Conservation (phyloP, 371 early-diverging fungal genomes). For the Mortierella sp. region DNA sequence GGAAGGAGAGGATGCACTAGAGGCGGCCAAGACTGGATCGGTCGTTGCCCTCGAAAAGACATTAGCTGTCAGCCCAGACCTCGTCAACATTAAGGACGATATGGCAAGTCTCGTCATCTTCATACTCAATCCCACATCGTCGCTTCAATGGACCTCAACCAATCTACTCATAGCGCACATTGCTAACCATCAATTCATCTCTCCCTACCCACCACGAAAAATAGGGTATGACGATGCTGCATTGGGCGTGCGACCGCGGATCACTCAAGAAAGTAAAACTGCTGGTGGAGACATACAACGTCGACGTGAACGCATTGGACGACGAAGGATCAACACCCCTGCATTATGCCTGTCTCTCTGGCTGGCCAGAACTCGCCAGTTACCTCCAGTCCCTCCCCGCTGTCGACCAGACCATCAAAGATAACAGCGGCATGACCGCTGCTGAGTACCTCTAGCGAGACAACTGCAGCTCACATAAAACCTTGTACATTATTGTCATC, state of each 20-base stretch:
- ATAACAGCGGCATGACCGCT: slow-evolving; percentile 44
- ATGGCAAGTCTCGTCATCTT: slow-evolving; percentile 9
- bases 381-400: slow-evolving; percentile 32
- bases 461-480: neutral
- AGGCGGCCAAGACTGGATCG: slow-evolving; percentile 32
- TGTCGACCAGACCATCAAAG: slow-evolving; percentile 35
- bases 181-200: neutral
- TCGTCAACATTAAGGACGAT: slow-evolving; percentile 31
- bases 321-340: slow-evolving; percentile 79
- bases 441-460: slow-evolving; percentile 36
- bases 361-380: slow-evolving; percentile 27
- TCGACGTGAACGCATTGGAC: slow-evolving; percentile 67
- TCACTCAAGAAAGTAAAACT: slow-evolving; percentile 40
- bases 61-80: slow-evolving; percentile 19
- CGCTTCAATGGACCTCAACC: neutral
- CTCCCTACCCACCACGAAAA: neutral
- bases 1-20: slow-evolving; percentile 29
- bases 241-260: slow-evolving; percentile 56
- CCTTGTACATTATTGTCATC: neutral
- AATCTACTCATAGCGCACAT: neutral
- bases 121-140: neutral
- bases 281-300: slow-evolving; percentile 32
- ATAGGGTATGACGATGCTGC: slow-evolving; percentile 51
- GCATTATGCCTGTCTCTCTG: slow-evolving; percentile 65
- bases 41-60: slow-evolving; percentile 21